These are phyloP conservation scores for Biscogniauxia mediterranea DNA, from an alignment of 2,329 filamentous ascomycete species.

Conservation along the genomic window DNA sequence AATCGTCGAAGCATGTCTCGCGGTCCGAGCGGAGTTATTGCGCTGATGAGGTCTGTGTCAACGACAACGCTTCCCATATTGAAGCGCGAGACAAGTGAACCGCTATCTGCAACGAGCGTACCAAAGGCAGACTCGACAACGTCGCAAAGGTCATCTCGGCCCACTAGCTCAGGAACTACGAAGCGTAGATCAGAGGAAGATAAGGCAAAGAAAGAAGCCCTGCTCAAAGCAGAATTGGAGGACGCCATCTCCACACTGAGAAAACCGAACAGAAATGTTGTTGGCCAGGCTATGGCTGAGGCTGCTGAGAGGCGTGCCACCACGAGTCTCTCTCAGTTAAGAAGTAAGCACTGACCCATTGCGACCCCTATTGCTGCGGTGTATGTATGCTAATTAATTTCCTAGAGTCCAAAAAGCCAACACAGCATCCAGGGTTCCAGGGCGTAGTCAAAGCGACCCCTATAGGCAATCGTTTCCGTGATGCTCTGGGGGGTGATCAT, in stretches of 20 bases:
- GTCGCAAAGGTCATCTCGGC: constrained; percentile 41
- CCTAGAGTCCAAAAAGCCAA: constrained; percentile 53
- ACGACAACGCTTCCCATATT: constrained; percentile 62
- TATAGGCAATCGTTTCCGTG: constrained; percentile 52
- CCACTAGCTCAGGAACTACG: constrained; percentile 40
- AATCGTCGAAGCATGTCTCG: constrained; percentile 54
- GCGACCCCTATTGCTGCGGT: neutral
- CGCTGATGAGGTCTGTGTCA: constrained; percentile 67
- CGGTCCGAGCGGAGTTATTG: constrained; percentile 57
- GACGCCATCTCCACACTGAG: constrained; percentile 72
- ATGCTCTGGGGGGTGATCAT: constrained; percentile 39
- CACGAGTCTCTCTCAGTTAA: constrained; percentile 43
- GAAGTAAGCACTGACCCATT: constrained; percentile 43
- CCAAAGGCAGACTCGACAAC: constrained; percentile 41
- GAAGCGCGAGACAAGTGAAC: constrained; percentile 69
- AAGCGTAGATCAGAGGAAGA: constrained; percentile 51
- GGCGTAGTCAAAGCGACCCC: constrained; percentile 58
- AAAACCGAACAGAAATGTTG: constrained; percentile 72
- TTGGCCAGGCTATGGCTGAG: constrained; percentile 65
- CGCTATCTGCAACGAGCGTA: constrained; percentile 48
- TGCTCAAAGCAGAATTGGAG: constrained; percentile 67
- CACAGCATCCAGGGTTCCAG: constrained; percentile 36
- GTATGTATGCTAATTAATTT: constrained; percentile 29
- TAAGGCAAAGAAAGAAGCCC: constrained; percentile 63
- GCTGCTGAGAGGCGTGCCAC: constrained; percentile 61